Conservation (phyloP, 2,329 filamentous ascomycete genomes). For the Fusarium goolgardi region DNA sequence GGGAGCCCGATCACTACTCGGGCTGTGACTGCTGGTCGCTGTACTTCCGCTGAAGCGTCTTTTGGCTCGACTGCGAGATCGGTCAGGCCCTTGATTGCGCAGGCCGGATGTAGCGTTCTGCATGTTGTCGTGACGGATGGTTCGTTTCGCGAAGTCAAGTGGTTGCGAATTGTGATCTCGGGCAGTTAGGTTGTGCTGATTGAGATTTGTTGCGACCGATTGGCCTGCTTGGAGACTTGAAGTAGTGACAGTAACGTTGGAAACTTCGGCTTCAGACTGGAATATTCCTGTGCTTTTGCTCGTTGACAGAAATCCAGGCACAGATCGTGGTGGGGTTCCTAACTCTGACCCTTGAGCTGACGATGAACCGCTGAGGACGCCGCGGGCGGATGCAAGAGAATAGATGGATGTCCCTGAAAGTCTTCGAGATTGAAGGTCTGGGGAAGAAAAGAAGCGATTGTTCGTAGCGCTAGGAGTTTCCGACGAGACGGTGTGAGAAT, state of each 20-base stretch:
- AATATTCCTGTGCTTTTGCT: conserved; percentile 55
- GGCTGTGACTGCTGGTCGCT: conserved; percentile 82
- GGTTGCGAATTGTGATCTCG: conserved; percentile 56
- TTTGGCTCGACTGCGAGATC: conserved; percentile 76
- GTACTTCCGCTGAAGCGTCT: conserved; percentile 85
- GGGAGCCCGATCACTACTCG: conserved; percentile 74
- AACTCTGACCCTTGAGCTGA: conserved; percentile 67
- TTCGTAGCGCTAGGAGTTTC: conserved; percentile 61
- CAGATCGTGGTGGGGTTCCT: conserved; percentile 55
- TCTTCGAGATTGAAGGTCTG: conserved; percentile 69
- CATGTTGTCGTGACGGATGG: conserved; percentile 52
- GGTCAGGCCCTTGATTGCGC: conserved; percentile 60
- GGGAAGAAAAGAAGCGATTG: conserved; percentile 56
- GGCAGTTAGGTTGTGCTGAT: conserved; percentile 59
- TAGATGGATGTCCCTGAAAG: conserved; percentile 80
- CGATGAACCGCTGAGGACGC: conserved; percentile 60
- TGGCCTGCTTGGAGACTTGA: conserved; percentile 57
- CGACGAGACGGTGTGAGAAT: conserved; percentile 54
- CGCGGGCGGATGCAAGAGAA: conserved; percentile 72
- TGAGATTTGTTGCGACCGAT: conserved; percentile 53
- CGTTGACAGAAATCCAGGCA: conserved; percentile 61
- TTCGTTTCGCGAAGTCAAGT: conserved; percentile 61
- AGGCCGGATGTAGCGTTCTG: conserved; percentile 50
- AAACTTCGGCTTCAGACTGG: conserved; percentile 63
- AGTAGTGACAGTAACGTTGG: conserved; percentile 66